Evolutionary conservation across 2,329 filamentous ascomycete genomes (phyloP).

Genomic region (Dactylellina leptospora): DNA sequence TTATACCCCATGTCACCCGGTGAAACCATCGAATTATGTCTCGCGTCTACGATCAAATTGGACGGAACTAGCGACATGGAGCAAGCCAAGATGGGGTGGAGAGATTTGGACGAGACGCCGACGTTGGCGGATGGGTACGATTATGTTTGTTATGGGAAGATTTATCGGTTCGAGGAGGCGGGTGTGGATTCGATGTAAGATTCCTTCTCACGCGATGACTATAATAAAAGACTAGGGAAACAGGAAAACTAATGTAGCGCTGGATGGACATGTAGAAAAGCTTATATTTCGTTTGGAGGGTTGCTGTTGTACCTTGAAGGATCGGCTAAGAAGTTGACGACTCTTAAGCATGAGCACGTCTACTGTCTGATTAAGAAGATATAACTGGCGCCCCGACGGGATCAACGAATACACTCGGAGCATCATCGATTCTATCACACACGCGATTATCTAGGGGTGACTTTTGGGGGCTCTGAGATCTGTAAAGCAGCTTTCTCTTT

Average conservation of each 20-base stretch:
- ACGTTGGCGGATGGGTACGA: slow-evolving; percentile 81
- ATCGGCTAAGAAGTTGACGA: slow-evolving; percentile 93
- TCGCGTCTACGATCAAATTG: slow-evolving; percentile 84
- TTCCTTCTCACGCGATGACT: background rate
- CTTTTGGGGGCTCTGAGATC: too few relatives aligned
- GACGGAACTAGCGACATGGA: slow-evolving; percentile 73
- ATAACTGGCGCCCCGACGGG: background rate
- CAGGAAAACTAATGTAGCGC: slow-evolving; percentile 3
- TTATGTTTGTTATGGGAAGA: slow-evolving; percentile 88
- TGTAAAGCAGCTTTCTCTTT: too few relatives aligned
- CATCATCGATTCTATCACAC: too few relatives aligned
- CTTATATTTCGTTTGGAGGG: slow-evolving; percentile 92
- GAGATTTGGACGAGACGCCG: slow-evolving; percentile 70
- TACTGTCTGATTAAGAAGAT: slow-evolving; percentile 95
- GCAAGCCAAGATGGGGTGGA: slow-evolving; percentile 74
- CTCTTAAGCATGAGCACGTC: slow-evolving; percentile 88
- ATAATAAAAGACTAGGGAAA: too few relatives aligned
- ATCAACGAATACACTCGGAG: background rate
- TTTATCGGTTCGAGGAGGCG: slow-evolving; percentile 86
- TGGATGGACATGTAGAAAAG: slow-evolving; percentile 71
- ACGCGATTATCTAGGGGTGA: too few relatives aligned
- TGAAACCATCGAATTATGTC: slow-evolving; percentile 79
- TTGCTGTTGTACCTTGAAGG: slow-evolving; percentile 89
- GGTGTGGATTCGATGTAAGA: slow-evolving; percentile 81
- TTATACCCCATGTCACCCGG: slow-evolving; percentile 80